Evolutionary conservation across 495 filamentous ascomycete genomes (phyloP).

Genomic region (Astrothelium macrocarpum): DNA sequence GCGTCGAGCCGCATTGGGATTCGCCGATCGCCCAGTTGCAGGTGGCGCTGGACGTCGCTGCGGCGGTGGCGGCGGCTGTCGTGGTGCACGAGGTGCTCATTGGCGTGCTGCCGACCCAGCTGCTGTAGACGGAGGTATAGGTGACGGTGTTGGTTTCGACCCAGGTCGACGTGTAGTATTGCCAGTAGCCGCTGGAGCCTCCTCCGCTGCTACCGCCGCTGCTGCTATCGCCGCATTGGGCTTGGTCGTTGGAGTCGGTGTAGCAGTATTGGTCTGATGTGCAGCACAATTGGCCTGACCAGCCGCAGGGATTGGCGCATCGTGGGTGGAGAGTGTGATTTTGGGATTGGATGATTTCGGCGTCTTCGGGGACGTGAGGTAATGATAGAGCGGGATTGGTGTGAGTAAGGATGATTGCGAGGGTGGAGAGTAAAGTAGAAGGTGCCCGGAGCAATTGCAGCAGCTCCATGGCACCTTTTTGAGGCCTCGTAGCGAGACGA

Average conservation of each 20-base stretch:
- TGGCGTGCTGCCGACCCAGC: slow-evolving; percentile 31
- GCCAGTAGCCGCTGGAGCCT: slow-evolving; percentile 36
- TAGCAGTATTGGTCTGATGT: slow-evolving; percentile 47
- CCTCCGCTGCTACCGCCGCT: slow-evolving; percentile 22
- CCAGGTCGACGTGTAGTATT: slow-evolving; percentile 62
- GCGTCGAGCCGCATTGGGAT: slow-evolving; percentile 57
- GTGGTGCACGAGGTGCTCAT: slow-evolving; percentile 17
- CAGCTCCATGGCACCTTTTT: not conserved
- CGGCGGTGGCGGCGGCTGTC: slow-evolving; percentile 25
- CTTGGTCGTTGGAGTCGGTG: slow-evolving; percentile 48
- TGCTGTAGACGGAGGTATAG: slow-evolving; percentile 58
- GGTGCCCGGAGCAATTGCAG: not conserved
- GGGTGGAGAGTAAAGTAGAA: not conserved
- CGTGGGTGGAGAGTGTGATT: not conserved
- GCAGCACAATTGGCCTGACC: slow-evolving; percentile 59
- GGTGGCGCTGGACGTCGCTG: slow-evolving; percentile 37
- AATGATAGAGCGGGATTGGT: slow-evolving; percentile 2
- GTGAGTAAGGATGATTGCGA: not conserved
- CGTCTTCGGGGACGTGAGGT: not conserved
- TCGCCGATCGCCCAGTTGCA: slow-evolving; percentile 54
- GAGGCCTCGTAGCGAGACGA: not conserved
- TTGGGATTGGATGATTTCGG: not conserved
- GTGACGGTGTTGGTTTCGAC: slow-evolving; percentile 57
- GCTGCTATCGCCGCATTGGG: slow-evolving; percentile 41
- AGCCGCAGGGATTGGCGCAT: slow-evolving; percentile 46